phyloP scores from a whole-genome alignment of 345 rosid species.

The Moricandia moricandioides region DNA sequence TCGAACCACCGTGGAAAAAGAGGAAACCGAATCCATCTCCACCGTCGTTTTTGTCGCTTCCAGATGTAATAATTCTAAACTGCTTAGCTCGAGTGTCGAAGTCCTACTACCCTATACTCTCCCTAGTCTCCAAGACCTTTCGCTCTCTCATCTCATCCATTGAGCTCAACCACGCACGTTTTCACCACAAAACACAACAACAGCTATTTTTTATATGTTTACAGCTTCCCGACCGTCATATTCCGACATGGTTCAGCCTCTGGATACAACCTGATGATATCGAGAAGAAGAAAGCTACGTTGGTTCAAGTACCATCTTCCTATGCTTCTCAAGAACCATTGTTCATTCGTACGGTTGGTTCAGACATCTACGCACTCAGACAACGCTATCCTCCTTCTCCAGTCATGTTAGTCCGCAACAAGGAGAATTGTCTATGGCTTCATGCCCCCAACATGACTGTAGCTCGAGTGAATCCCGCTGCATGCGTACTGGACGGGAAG shows the following conservation, averaged over 20 bases:
- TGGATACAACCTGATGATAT: not conserved
- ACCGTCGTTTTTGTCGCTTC: conserved; percentile 24
- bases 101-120: conserved; percentile 51
- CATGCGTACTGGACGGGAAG: not conserved
- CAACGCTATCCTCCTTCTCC: not conserved
- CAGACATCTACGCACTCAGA: not conserved
- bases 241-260: not conserved
- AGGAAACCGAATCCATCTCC: not conserved
- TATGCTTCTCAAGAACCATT: not conserved
- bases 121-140: conserved; percentile 50
- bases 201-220: not conserved
- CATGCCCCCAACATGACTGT: not conserved
- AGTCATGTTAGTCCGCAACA: not conserved
- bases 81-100: conserved; percentile 59
- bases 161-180: not conserved
- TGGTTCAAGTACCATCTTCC: not conserved
- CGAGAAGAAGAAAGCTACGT: not conserved
- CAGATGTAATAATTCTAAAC: conserved; percentile 56
- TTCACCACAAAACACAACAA: not conserved
- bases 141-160: not conserved
- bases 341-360: not conserved
- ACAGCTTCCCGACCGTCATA: not conserved
- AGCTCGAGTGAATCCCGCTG: not conserved
- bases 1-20: not conserved
- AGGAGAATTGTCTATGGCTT: not conserved